A percentile compares a stretch with the other conserved stretches of the same genome.
Conservation (phyloP, 306 rosid genomes). For the Pachyrhizus erosus region DNA sequence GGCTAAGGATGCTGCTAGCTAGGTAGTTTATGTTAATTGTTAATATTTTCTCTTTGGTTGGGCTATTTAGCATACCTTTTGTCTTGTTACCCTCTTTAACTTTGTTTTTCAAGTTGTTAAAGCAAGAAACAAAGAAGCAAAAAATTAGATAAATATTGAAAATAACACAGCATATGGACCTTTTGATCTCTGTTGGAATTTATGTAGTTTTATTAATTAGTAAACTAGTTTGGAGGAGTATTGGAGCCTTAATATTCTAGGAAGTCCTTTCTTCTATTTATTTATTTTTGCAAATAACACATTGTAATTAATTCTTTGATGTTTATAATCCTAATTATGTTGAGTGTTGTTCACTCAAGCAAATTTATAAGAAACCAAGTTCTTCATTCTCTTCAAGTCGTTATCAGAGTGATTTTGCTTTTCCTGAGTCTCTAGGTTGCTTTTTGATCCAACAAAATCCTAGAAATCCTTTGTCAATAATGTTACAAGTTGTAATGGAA, state of each 20-base stretch:
- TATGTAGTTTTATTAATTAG: neutral
- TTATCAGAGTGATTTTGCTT: neutral
- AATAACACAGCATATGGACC: neutral
- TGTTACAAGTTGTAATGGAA: neutral
- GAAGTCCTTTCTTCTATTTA: neutral
- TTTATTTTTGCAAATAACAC: neutral
- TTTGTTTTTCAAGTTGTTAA: constrained; percentile 17
- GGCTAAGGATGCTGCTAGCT: constrained; percentile 68
- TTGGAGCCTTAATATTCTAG: neutral
- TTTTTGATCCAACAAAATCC: neutral
- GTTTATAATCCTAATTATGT: neutral
- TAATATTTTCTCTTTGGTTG: constrained; percentile 27
- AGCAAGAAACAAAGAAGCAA: constrained; percentile 1
- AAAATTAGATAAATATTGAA: neutral
- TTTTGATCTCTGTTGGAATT: constrained; percentile 6
- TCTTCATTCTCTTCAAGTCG: neutral
- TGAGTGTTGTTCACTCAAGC: neutral
- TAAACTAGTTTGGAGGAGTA: neutral
- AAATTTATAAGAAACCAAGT: neutral
- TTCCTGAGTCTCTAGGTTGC: neutral
- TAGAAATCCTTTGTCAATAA: constrained; percentile 1
- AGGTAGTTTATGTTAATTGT: constrained; percentile 56
- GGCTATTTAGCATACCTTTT: constrained; percentile 14
- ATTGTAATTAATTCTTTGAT: neutral
- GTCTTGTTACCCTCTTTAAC: neutral